Evolutionary conservation across 78 protist species (phyloP), one percentile per base, ranked within the genome.

Genomic region (Protostelium mycophagum): DNA sequence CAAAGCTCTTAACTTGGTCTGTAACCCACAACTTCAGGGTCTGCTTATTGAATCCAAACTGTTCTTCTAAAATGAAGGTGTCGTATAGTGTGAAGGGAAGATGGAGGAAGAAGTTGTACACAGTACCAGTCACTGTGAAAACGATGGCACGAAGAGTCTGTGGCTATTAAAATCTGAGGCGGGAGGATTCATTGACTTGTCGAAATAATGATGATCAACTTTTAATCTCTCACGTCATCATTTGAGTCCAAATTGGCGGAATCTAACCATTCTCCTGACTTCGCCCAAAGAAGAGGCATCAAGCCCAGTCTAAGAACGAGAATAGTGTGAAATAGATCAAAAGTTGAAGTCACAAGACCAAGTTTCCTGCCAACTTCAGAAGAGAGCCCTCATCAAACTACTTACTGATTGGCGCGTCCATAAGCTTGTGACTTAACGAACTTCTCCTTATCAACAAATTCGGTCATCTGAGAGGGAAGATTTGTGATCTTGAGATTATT

Each of bases 11-110:
- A 38, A 89, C 5, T 51, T 31, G 37, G 38, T 95, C 95, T 34
- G 0, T 29, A 37, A 73, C 16, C 35, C 35, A 95, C 35, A 89
- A 29, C 83, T 34, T 38, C 0, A 29, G 9, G 29, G 97, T 93
- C 92, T 88, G 92, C 36, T 86, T 94, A 86, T 97, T 97, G 91
- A 94, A 95, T 34, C 97, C 98, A 87, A 90, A 91, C 28, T 86
- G 83, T 38, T 92, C 95, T 86, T 97, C 98, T n/a, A 97, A 37
- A 25, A 95, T 93, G 51, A 97, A 97, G 63, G 93, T 83, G 35
- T 38, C 36, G 86, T 95, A 97, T 38, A 85, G 35, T 28, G 39
- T 5, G 85, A 91, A 90, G 83, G 98, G 98, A 10, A 95, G 31
- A 0, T 90, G 91, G 1, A 51, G 34, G n/a, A 92, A 1, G 0